Conservation (phyloP, 2,329 filamentous ascomycete genomes). For the Hypoxylon sp. region DNA sequence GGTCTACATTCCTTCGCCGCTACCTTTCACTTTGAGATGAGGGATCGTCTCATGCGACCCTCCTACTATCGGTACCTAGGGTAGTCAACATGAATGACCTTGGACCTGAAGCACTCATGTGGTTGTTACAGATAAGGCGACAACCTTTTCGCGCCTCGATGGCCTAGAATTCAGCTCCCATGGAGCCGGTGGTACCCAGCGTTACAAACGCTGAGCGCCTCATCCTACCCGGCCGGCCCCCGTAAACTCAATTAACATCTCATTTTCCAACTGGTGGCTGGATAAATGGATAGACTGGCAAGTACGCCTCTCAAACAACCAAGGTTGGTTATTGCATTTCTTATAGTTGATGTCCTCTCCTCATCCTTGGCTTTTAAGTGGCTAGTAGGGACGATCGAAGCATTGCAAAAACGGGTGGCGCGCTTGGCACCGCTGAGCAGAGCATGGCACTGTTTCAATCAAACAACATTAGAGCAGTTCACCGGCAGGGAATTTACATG, state of each 20-base stretch:
- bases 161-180: background rate
- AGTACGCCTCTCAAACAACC: too few relatives aligned
- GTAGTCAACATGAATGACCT: background rate
- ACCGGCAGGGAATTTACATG: background rate
- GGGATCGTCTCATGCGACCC: background rate
- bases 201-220: background rate
- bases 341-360: background rate
- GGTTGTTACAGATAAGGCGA: background rate
- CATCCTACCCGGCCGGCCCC: background rate
- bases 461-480: background rate
- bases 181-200: background rate
- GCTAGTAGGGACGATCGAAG: background rate
- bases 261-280: background rate
- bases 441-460: background rate
- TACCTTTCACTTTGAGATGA: background rate
- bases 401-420: background rate
- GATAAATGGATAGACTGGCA: background rate
- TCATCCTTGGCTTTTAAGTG: background rate
- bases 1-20: background rate
- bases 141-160: background rate
- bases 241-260: background rate
- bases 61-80: background rate
- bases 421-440: background rate
- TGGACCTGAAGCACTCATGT: background rate
- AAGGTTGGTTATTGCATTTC: too few relatives aligned